Base-by-base conservation (phyloP, 2,329 filamentous ascomycete species). In the Niveomyces coronatus region DNA sequence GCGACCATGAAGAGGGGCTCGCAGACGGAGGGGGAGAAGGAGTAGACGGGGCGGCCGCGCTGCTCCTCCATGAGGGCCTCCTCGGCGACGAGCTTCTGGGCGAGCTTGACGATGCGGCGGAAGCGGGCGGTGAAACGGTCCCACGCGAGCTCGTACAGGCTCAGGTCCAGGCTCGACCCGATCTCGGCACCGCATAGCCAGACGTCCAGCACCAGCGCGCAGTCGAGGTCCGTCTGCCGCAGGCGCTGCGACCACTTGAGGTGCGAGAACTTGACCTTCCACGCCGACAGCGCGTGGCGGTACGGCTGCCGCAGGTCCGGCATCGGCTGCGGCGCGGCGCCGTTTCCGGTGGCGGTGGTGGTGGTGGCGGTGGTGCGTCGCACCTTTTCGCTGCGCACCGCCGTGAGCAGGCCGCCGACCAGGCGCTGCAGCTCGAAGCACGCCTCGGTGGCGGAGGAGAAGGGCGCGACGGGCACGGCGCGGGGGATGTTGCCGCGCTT, bases 321-420 rank as follows among this genome's bases (percentile, higher is more conserved):
- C 13, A 28, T 14, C 3, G 39, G 32, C 6, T 14, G n/a, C 5
- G 36, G 18, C 28, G n/a, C n/a, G n/a, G n/a, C n/a, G n/a, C n/a
- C n/a, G n/a, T n/a, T n/a, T n/a, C n/a, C n/a, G n/a, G n/a, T n/a
- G n/a, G n/a, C n/a, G n/a, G n/a, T n/a, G n/a, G n/a, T n/a, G n/a
- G n/a, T 24, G 28, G 2, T 57, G n/a, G n/a, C 55, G 51, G 53
- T 50, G 37, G 42, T 36, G 36, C 43, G 27, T 16, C 35, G 30
- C 14, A 39, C 14, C 18, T 42, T 37, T 23, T 20, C 31, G 26
- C 26, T 39, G 15, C 32, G 39, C 10, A 34, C 30, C 3, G 35
- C 33, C 11, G 18, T 37, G 4, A 41, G 19, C 14, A 41, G 29
- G 6, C 39, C 39, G 11, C 28, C 35, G 4, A 41, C 33, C 2